Evolutionary conservation across 176 grass and related monocot genomes (phyloP), one percentile per base, ranked within the genome.

Genomic region (Areca catechu): DNA sequence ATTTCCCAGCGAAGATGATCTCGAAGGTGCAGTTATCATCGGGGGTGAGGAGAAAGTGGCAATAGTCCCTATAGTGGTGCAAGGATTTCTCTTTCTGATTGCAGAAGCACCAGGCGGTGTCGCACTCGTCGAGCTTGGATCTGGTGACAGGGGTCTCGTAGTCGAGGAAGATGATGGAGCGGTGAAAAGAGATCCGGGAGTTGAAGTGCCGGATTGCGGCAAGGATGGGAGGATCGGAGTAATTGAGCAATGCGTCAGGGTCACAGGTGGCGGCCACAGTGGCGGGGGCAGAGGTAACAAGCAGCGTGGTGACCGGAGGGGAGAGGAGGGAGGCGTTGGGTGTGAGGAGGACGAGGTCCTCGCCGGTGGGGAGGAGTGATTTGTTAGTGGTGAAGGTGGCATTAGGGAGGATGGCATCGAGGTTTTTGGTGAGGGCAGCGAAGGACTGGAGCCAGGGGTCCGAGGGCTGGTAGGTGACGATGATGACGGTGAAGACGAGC

Each of bases 21-120:
- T 90, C 80, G 0, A 90, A 68, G 23, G 77, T 65, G 60, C 91
- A 95, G 0, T 82, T 79, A 0, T 87, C 91, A 3, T 48, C 86
- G 20, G 79, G 27, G 23, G 64, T 4, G 22, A 95, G 63, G 16
- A 15, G 50, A 67, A 95, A 90, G 5, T 86, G 70, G 54, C 91
- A 79, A 49, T 86, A 95, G 72, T 95, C 91, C 56, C 70, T 72
- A 71, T 95, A 95, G 67, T 77, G 80, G 27, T 83, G 82, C 91
- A 86, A 90, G 2, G 91, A 95, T 52, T 90, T 95, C 52, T 95
- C 91, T n/a, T 74, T 62, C 12, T 73, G 67, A 63, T 95, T 95
- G 54, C 91, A 52, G 76, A 95, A 95, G 24, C 86, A 61, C 91
- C 91, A 95, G 29, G 91, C 91, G 0, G 80, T 83, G 69, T 95